phyloP scores from a whole-genome alignment of 192 early-diverging fungal species.

The Backusella westeae region DNA sequence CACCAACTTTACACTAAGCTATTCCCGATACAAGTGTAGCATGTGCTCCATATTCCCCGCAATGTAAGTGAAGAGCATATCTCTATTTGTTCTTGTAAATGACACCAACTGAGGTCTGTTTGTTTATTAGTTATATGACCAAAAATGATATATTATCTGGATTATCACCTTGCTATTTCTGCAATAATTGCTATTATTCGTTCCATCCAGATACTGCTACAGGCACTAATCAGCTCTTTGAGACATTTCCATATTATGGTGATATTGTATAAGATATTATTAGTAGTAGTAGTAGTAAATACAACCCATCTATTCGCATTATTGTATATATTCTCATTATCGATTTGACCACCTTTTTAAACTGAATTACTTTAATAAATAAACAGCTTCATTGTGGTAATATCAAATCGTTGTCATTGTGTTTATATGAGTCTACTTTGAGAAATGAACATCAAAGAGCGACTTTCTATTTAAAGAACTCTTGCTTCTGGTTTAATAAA shows the following conservation, averaged over 20 bases:
- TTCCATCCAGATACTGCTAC: not conserved
- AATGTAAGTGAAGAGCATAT: not conserved
- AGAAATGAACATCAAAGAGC: no score
- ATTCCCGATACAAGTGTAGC: conserved; percentile 5
- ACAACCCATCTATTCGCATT: not conserved
- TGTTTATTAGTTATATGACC: conserved; percentile 2
- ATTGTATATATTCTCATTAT: not conserved
- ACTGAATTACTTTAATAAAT: no score
- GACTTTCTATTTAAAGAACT: no score
- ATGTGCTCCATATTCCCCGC: conserved; percentile 17
- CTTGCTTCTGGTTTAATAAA: no score
- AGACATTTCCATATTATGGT: not conserved
- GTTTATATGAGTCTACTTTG: no score
- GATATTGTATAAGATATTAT: not conserved
- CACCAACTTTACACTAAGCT: not conserved
- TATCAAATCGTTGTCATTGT: no score
- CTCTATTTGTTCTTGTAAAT: not conserved
- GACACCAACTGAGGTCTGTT: not conserved
- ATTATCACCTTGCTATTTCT: conserved; percentile 13
- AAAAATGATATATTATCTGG: conserved; percentile 9
- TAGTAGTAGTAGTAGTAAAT: no score
- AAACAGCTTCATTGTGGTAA: no score
- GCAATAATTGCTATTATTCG: not conserved
- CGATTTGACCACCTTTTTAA: no score
- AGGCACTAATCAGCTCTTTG: not conserved